Conservation (phyloP, 2,329 filamentous ascomycete genomes). For the Diaporthe sp. region DNA sequence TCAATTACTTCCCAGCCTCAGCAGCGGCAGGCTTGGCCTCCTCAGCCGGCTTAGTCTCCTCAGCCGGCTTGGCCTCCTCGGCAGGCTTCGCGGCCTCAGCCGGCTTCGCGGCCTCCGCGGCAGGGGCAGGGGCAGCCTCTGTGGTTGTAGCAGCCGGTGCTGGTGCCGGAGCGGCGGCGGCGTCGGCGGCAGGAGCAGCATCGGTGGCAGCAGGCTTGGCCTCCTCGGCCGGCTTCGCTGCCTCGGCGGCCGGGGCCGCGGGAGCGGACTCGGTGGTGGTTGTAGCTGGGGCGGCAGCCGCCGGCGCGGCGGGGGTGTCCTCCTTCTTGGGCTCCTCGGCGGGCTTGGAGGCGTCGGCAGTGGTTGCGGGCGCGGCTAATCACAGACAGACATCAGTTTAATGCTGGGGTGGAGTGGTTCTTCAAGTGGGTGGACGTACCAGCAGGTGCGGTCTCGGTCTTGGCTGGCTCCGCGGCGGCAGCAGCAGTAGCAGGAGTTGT, state of each 20-base stretch:
- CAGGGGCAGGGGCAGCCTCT: constrained; percentile 36
- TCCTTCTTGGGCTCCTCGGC: constrained; percentile 44
- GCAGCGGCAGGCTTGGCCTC: constrained; percentile 30
- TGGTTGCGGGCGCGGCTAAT: constrained; percentile 40
- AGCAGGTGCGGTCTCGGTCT: constrained; percentile 52
- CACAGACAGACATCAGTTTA: constrained; percentile 15
- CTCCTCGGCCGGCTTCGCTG: constrained; percentile 43
- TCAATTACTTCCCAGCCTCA: constrained; percentile 27
- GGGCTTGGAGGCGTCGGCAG: constrained; percentile 42
- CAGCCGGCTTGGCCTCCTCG: constrained; percentile 25
- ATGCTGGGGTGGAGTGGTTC: neutral
- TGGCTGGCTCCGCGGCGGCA: constrained; percentile 51
- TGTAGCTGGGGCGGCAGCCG: constrained; percentile 42
- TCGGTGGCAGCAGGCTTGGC: constrained; percentile 43
- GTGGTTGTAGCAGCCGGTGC: constrained; percentile 26
- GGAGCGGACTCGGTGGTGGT: constrained; percentile 41
- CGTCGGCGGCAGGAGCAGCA: constrained; percentile 35
- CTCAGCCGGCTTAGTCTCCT: constrained; percentile 20
- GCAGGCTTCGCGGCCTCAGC: constrained; percentile 37
- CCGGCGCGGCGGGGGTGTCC: constrained; percentile 46
- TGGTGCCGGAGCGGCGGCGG: neutral
- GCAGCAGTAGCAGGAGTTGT: constrained; percentile 48
- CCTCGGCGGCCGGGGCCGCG: constrained; percentile 44
- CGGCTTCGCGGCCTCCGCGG: constrained; percentile 24
- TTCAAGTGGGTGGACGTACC: constrained; percentile 45